These are phyloP conservation scores for Neurospora intermedia DNA, from an alignment of 495 filamentous ascomycete genomes.

Conservation along the genomic window DNA sequence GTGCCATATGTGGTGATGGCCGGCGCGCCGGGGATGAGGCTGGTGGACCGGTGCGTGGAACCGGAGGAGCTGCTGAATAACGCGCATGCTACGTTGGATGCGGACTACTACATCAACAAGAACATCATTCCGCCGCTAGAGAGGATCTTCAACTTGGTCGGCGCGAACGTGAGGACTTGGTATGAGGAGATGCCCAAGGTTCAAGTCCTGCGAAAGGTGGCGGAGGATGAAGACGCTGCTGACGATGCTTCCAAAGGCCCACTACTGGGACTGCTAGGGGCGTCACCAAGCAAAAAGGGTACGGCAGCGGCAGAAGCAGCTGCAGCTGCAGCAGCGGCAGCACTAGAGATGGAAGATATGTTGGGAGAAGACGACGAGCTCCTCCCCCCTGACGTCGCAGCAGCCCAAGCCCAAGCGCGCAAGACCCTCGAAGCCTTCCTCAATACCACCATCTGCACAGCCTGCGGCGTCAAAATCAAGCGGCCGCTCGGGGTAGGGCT, in stretches of 20 bases:
- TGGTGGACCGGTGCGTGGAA: slow-evolving; percentile 83
- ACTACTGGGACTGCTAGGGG: background rate
- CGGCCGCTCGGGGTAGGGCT: background rate
- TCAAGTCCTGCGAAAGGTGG: slow-evolving; percentile 55
- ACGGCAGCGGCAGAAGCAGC: background rate
- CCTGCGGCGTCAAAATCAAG: slow-evolving; percentile 61
- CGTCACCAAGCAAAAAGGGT: background rate
- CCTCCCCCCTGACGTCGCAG: slow-evolving; percentile 8
- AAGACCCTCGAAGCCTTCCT: slow-evolving; percentile 84
- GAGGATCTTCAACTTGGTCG: slow-evolving; percentile 93
- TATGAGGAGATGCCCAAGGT: slow-evolving; percentile 95
- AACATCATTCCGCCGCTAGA: slow-evolving; percentile 92
- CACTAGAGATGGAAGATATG: background rate
- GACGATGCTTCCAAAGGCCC: background rate
- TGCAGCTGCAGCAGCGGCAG: background rate
- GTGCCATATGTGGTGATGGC: slow-evolving; percentile 89
- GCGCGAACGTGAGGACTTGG: slow-evolving; percentile 84
- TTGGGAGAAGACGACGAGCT: background rate
- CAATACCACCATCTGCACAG: slow-evolving; percentile 63
- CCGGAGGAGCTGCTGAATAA: slow-evolving; percentile 74
- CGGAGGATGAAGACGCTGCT: slow-evolving; percentile 11
- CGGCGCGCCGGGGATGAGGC: slow-evolving; percentile 71
- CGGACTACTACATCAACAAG: slow-evolving; percentile 94
- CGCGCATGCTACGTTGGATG: slow-evolving; percentile 72
- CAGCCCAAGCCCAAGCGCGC: slow-evolving; percentile 22